Conservation (phyloP, 331 rosid species). For the Saraca asoca region DNA sequence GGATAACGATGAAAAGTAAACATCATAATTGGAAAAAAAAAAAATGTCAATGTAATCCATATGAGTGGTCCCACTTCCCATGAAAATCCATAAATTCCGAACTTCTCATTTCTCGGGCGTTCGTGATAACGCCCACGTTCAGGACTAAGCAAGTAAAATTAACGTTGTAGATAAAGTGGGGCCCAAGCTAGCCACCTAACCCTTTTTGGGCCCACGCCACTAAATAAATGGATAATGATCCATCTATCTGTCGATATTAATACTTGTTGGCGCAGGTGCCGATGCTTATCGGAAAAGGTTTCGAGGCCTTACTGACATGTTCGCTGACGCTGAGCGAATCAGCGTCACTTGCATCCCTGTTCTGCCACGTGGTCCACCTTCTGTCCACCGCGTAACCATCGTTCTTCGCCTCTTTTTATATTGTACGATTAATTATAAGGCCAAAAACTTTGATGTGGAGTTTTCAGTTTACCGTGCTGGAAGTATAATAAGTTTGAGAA, state of each 20-base stretch:
- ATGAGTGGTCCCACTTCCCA: too few species aligned
- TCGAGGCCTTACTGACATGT: constrained; percentile 23
- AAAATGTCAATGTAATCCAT: too few species aligned
- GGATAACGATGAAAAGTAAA: too few species aligned
- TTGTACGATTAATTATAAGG: not conserved
- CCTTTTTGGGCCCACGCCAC: not conserved
- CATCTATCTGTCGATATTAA: not conserved
- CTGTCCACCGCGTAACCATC: not conserved
- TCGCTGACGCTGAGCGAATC: not conserved
- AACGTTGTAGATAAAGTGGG: constrained; percentile 60
- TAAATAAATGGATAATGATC: constrained; percentile 3
- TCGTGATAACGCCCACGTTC: constrained; percentile 9
- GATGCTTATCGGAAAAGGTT: constrained; percentile 25
- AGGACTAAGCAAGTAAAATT: not conserved
- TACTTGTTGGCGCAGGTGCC: constrained; percentile 8
- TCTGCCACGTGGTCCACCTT: constrained; percentile 3
- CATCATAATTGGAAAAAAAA: too few species aligned
- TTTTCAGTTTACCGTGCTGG: too few species aligned
- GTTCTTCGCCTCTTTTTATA: too few species aligned
- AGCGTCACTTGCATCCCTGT: constrained; percentile 11
- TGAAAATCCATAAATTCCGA: too few species aligned
- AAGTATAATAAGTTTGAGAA: too few species aligned
- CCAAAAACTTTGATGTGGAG: too few species aligned
- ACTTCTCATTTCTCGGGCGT: too few species aligned
- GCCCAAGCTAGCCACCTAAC: constrained; percentile 30